A percentile compares a stretch with the other conserved stretches of the same genome.
phyloP scores from a whole-genome alignment of 2,329 filamentous ascomycete species.

The Intubia oerlemansii region DNA sequence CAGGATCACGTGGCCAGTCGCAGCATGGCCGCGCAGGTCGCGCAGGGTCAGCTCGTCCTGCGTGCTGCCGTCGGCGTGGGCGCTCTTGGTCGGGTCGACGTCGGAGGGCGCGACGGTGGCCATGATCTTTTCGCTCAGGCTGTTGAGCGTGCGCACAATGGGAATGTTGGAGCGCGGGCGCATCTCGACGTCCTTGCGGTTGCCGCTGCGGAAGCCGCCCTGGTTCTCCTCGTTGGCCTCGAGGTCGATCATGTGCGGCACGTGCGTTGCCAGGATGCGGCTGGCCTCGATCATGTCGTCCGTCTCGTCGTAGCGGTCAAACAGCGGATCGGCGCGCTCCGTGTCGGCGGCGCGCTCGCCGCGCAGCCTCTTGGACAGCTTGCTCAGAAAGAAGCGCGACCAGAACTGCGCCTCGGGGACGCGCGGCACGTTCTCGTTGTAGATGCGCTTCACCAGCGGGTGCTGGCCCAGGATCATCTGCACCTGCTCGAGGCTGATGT shows the following conservation, averaged over 20 bases:
- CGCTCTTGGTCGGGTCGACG: slow-evolving; percentile 39
- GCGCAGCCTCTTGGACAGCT: slow-evolving; percentile 74
- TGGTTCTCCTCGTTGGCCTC: slow-evolving; percentile 92
- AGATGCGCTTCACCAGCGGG: slow-evolving; percentile 71
- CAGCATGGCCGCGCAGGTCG: slow-evolving; percentile 55
- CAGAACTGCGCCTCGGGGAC: slow-evolving; percentile 68
- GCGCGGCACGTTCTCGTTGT: slow-evolving; percentile 80
- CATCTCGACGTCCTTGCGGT: slow-evolving; percentile 81
- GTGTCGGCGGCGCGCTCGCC: slow-evolving; percentile 68
- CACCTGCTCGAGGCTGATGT: slow-evolving; percentile 79
- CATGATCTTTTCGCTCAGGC: slow-evolving; percentile 82
- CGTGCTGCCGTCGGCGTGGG: slow-evolving; percentile 46
- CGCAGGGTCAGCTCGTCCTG: slow-evolving; percentile 56
- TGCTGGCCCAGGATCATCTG: slow-evolving; percentile 86
- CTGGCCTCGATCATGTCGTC: slow-evolving; percentile 38
- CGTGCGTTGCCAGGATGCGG: slow-evolving; percentile 36
- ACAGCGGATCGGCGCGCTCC: slow-evolving; percentile 55
- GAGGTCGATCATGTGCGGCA: slow-evolving; percentile 80
- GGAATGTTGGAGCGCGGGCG: slow-evolving; percentile 61
- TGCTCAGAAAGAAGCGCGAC: slow-evolving; percentile 83
- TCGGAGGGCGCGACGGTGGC: slow-evolving; percentile 68
- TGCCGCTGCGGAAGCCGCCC: slow-evolving; percentile 61
- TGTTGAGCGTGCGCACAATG: slow-evolving; percentile 77
- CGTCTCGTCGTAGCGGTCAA: slow-evolving; percentile 63
- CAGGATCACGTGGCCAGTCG: slow-evolving; percentile 60